phyloP scores from a whole-genome alignment of 2,329 filamentous ascomycete genomes.

The Purpureocillium takamizusanense region DNA sequence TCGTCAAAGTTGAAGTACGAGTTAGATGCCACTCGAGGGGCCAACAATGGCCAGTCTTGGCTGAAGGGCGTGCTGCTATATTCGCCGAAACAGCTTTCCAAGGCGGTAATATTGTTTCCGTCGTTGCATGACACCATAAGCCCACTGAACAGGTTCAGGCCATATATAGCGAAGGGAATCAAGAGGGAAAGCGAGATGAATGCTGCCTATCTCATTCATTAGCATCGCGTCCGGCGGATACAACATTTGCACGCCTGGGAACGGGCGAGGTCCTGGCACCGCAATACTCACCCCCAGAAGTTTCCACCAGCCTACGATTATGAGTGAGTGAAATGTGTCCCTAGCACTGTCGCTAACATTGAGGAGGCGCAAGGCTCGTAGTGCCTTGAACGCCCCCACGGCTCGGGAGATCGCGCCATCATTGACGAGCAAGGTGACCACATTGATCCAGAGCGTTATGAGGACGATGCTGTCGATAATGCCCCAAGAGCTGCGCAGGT shows the following conservation, averaged over 20 bases:
- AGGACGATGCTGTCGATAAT: slow-evolving; percentile 90
- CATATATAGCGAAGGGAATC: slow-evolving; percentile 95
- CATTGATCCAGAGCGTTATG: slow-evolving; percentile 91
- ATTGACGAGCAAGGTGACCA: slow-evolving; percentile 70
- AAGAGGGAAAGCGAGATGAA: slow-evolving; percentile 91
- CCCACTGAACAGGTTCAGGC: slow-evolving; percentile 84
- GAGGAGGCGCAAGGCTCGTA: slow-evolving; percentile 80
- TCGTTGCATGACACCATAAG: slow-evolving; percentile 70
- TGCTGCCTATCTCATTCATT: slow-evolving; percentile 46
- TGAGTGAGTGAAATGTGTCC: slow-evolving; percentile 93
- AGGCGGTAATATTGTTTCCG: slow-evolving; percentile 44
- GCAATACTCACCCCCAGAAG: slow-evolving; percentile 60
- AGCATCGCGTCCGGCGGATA: slow-evolving; percentile 1
- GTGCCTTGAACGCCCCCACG: slow-evolving; percentile 92
- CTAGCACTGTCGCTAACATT: slow-evolving; percentile 95
- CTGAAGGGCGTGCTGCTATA: slow-evolving; percentile 68
- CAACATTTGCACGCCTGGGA: no score
- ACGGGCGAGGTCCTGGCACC: not conserved
- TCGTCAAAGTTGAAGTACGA: slow-evolving; percentile 88
- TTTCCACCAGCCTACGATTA: slow-evolving; percentile 91
- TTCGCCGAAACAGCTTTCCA: slow-evolving; percentile 77
- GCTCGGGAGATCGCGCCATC: slow-evolving; percentile 81
- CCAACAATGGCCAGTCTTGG: slow-evolving; percentile 66
- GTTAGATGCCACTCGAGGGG: slow-evolving; percentile 73
- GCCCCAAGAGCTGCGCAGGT: slow-evolving; percentile 93